Conservation (phyloP, 2,329 filamentous ascomycete species). For the Hortaea werneckii region DNA sequence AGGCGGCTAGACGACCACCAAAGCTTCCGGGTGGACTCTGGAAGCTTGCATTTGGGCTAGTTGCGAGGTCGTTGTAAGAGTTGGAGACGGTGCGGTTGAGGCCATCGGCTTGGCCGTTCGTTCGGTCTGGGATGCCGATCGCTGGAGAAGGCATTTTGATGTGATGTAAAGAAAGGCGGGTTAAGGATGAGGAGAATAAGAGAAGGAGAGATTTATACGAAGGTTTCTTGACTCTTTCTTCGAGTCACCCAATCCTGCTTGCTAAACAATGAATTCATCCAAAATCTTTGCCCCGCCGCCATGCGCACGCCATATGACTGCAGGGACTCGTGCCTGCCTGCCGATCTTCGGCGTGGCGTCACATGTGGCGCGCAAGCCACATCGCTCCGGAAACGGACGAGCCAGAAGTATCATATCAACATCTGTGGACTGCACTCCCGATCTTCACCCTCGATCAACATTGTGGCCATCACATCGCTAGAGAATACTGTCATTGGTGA, state of each 20-base stretch:
- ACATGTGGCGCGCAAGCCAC: too few species aligned
- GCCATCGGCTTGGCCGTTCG: slow-evolving; percentile 11
- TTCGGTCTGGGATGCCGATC: slow-evolving; percentile 24
- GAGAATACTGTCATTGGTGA: too few species aligned
- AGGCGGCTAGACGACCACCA: slow-evolving; percentile 28
- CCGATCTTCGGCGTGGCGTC: neutral
- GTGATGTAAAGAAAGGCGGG: neutral
- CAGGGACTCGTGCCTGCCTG: neutral
- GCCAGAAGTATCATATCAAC: too few species aligned
- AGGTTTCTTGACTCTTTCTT: neutral
- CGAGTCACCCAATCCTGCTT: neutral
- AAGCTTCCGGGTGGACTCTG: slow-evolving; percentile 56
- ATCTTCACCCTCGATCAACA: too few species aligned
- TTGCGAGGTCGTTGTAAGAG: slow-evolving; percentile 50
- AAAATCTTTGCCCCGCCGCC: neutral
- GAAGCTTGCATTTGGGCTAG: slow-evolving; percentile 65
- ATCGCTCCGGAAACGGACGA: too few species aligned
- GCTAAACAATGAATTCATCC: neutral
- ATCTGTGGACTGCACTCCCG: too few species aligned
- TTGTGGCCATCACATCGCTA: too few species aligned
- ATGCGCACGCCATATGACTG: neutral
- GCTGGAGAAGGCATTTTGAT: slow-evolving; percentile 23
- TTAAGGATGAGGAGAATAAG: neutral
- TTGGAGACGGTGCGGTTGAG: slow-evolving; percentile 26
- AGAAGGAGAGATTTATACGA: neutral